Percentiles rank a stretch among this genome's conserved stretches.
Evolutionary conservation across 768 basidiomycete species (phyloP).

Genomic region (Clitopilus hobsonii): DNA sequence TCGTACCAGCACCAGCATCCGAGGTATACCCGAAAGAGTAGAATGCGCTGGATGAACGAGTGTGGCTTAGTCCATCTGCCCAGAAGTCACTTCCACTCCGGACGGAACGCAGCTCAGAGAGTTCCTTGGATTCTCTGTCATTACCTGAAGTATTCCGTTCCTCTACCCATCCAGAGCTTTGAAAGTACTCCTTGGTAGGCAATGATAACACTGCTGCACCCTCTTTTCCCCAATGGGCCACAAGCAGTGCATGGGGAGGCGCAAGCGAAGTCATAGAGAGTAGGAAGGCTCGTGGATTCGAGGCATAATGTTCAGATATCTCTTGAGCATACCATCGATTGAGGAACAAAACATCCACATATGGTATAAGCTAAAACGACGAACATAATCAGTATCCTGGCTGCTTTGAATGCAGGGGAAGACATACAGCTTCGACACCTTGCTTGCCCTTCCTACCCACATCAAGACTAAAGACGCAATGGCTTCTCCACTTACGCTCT

Average conservation of each 20-base stretch:
- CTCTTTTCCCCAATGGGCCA: conserved; percentile 76
- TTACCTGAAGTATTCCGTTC: conserved; percentile 21
- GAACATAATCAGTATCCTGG: conserved; percentile 7
- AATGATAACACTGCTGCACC: conserved; percentile 79
- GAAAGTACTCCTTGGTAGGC: conserved; percentile 83
- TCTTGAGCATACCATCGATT: conserved; percentile 68
- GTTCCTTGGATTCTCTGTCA: conserved; percentile 15
- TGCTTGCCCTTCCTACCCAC: conserved; percentile 70
- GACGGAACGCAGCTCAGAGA: conserved; percentile 38
- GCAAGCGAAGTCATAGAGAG: conserved; percentile 67
- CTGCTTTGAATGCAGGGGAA: conserved; percentile 4
- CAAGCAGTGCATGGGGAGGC: conserved; percentile 71
- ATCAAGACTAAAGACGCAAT: conserved; percentile 80
- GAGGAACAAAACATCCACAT: conserved; percentile 80
- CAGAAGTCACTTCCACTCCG: conserved; percentile 76
- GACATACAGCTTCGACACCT: conserved; percentile 72
- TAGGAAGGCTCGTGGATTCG: conserved; percentile 71
- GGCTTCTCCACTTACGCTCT: conserved; percentile 79
- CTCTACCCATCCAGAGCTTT: conserved; percentile 78
- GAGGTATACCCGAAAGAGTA: conserved; percentile 37
- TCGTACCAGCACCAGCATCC: conserved; percentile 18
- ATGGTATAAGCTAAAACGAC: conserved; percentile 71
- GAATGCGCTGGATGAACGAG: conserved; percentile 47
- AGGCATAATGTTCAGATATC: conserved; percentile 51
- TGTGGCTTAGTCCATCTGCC: conserved; percentile 55